These are phyloP conservation scores for Fusarium marasasianum DNA, from an alignment of 2,329 filamentous ascomycete genomes.

Conservation along the genomic window DNA sequence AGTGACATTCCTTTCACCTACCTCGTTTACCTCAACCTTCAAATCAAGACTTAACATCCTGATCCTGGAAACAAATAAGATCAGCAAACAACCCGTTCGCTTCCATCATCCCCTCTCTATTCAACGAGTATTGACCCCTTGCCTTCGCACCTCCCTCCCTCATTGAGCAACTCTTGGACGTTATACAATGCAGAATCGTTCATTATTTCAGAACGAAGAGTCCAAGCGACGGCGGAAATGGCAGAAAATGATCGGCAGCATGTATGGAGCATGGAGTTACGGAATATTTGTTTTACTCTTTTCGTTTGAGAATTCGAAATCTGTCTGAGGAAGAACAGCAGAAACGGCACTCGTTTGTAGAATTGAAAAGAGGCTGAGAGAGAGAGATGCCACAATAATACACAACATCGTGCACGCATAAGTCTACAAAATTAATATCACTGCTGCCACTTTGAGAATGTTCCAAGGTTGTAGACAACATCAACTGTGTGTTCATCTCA, in stretches of 20 bases:
- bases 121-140: neutral
- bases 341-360: too few relatives aligned
- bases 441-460: neutral
- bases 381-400: neutral
- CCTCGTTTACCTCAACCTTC: neutral
- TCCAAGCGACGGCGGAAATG: neutral
- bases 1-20: neutral
- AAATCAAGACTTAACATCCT: neutral
- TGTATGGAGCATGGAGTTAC: neutral
- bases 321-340: neutral
- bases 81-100: neutral
- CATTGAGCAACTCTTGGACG: accelerated
- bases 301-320: neutral
- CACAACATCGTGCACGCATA: neutral
- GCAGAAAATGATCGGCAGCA: neutral
- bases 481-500: too few relatives aligned
- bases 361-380: neutral
- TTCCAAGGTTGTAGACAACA: accelerated
- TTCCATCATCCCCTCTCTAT: slow-evolving; percentile 11
- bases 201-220: neutral
- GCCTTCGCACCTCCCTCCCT: neutral
- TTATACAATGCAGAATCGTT: neutral
- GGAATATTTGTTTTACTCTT: neutral
- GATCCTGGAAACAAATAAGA: neutral
- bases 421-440: too few relatives aligned